These are phyloP conservation scores for Pythium pyrilobum DNA, from an alignment of 352 stramenopile genomes.

Conservation along the genomic window DNA sequence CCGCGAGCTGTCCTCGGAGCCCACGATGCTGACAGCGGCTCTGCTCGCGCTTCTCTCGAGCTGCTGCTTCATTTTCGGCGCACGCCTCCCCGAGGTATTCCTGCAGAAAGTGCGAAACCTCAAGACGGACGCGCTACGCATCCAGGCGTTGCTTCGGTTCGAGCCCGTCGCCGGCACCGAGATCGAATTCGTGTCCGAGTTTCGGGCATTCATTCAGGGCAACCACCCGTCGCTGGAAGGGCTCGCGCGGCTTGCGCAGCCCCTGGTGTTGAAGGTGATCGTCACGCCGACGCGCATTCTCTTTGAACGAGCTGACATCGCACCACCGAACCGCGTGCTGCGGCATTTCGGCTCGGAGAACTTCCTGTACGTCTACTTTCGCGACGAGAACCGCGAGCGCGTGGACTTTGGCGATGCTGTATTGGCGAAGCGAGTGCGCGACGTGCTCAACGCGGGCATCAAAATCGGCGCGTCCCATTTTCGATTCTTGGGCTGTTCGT, in stretches of 20 bases:
- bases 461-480: constrained; percentile 24
- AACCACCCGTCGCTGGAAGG: constrained; percentile 4
- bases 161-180: constrained; percentile 2
- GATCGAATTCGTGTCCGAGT: constrained; percentile 2
- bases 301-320: constrained; percentile 43
- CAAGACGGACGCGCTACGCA: constrained; percentile 1
- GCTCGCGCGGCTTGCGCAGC: constrained; percentile 10
- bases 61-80: constrained; percentile 9
- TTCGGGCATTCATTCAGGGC: constrained; percentile 8
- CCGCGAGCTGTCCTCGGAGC: background rate
- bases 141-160: constrained; percentile 15
- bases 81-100: constrained; percentile 2
- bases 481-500: constrained; percentile 59
- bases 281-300: constrained; percentile 66
- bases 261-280: constrained; percentile 53
- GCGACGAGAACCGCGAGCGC: constrained; percentile 71
- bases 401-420: constrained; percentile 38
- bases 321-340: constrained; percentile 64
- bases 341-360: constrained; percentile 58
- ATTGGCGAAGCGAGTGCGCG: constrained; percentile 22
- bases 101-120: constrained; percentile 10
- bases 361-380: constrained; percentile 84
- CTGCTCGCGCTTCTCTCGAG: background rate
- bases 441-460: constrained; percentile 17
- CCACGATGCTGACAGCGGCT: background rate